Percentiles rank a stretch among this genome's conserved stretches.
Conservation (phyloP, 805 yeast genomes). For the Candida ulmi region DNA sequence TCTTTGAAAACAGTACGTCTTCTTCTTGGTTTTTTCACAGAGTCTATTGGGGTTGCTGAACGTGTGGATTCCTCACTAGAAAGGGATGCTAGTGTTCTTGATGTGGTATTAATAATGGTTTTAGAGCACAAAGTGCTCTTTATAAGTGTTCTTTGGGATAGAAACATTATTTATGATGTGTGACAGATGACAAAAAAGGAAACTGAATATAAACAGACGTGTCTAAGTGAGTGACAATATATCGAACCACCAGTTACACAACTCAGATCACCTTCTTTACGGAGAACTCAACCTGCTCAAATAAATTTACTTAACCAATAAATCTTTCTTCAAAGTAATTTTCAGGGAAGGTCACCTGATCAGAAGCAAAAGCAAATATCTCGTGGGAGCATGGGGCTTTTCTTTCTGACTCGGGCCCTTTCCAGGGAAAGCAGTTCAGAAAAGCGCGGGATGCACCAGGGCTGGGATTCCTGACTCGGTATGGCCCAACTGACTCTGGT, state of each 20-base stretch:
- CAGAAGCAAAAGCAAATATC: background rate
- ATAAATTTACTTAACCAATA: background rate
- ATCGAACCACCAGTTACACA: no score
- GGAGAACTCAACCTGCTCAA: no score
- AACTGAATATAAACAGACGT: no score
- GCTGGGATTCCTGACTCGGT: no score
- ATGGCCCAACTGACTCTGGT: no score
- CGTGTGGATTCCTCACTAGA: constrained; percentile 5
- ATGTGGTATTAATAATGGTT: background rate
- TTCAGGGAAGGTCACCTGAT: background rate
- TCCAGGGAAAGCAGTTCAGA: background rate
- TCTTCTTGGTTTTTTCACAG: constrained; percentile 32
- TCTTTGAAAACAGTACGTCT: constrained; percentile 61
- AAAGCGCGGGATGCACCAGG: background rate
- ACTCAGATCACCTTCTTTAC: no score
- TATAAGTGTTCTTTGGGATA: constrained; percentile 1
- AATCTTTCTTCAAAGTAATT: constrained; percentile 1
- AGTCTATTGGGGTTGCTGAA: background rate
- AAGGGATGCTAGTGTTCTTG: constrained; percentile 13
- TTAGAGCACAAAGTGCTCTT: constrained; percentile 1
- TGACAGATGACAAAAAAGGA: no score
- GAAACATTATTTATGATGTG: background rate
- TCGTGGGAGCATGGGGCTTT: constrained; percentile 5
- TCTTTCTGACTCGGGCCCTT: background rate
- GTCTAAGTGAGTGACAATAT: no score